Evolutionary conservation across 139 green algal species (phyloP).

Genomic region (Yamagishiella unicocca): DNA sequence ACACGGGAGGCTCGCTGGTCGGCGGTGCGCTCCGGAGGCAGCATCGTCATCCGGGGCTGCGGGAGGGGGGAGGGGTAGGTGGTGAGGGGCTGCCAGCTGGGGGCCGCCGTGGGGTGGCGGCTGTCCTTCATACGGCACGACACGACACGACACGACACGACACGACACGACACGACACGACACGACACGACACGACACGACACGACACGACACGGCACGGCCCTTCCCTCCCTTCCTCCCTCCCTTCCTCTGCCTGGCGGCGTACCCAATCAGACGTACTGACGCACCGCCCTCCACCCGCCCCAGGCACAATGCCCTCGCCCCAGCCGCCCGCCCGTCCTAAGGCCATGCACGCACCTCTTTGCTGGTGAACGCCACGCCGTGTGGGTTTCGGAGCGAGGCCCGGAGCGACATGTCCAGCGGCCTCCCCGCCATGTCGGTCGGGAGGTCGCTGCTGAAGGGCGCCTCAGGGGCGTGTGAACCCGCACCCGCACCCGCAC

Average conservation of each 20-base stretch:
- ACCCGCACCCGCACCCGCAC: not conserved
- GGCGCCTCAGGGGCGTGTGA: not conserved
- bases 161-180: no score
- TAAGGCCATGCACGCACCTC: conserved; percentile 22
- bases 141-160: no score
- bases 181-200: no score
- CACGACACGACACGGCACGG: no score
- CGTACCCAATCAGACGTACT: no score
- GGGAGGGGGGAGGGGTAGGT: not conserved
- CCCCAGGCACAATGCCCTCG: not conserved
- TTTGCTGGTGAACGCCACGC: conserved; percentile 8
- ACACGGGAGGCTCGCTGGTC: conserved; percentile 2
- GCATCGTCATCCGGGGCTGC: conserved; percentile 7
- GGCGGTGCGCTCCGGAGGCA: conserved; percentile 7
- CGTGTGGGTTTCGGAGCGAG: not conserved
- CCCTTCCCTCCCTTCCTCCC: no score
- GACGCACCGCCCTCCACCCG: no score
- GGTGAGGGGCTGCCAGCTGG: not conserved
- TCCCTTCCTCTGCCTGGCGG: no score
- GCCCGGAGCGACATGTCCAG: conserved; percentile 33
- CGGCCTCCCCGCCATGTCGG: not conserved
- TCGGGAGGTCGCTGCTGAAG: conserved; percentile 1
- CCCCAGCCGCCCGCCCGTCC: not conserved
- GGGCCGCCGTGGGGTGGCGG: no score
- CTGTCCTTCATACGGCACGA: no score